phyloP scores from a whole-genome alignment of 805 yeast genomes.

The Metschnikowia bowlesiae region DNA sequence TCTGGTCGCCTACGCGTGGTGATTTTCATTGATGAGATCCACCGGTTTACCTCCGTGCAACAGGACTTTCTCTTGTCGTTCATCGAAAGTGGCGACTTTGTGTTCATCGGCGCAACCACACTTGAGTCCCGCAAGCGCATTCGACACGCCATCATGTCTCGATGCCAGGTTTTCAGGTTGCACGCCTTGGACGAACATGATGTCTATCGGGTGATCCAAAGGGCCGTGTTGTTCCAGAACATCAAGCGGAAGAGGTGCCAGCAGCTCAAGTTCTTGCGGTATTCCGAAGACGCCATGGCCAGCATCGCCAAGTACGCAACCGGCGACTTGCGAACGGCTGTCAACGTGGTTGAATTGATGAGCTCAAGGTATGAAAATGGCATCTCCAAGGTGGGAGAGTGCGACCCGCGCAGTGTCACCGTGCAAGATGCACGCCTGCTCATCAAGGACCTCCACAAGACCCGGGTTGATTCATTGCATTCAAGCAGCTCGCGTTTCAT shows the following conservation, averaged over 20 bases:
- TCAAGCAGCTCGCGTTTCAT: background rate
- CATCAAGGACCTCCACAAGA: background rate
- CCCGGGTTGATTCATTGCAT: background rate
- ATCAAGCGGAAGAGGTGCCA: slow-evolving; percentile 17
- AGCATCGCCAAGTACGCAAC: slow-evolving; percentile 16
- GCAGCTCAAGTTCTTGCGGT: slow-evolving; percentile 14
- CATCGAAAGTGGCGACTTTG: slow-evolving; percentile 78
- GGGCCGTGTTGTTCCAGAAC: slow-evolving; percentile 49
- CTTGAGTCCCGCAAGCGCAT: slow-evolving; percentile 66
- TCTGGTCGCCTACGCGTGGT: slow-evolving; percentile 29
- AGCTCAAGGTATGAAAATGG: slow-evolving; percentile 12
- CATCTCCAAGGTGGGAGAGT: background rate
- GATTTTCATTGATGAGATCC: slow-evolving; percentile 89
- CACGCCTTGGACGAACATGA: slow-evolving; percentile 49
- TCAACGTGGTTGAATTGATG: slow-evolving; percentile 30
- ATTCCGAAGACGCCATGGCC: slow-evolving; percentile 11
- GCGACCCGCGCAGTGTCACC: background rate
- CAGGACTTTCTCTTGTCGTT: slow-evolving; percentile 84
- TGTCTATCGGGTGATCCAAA: slow-evolving; percentile 45
- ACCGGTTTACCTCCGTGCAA: slow-evolving; percentile 78
- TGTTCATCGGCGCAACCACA: slow-evolving; percentile 93
- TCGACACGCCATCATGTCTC: slow-evolving; percentile 74
- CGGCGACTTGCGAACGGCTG: slow-evolving; percentile 35
- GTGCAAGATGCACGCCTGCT: background rate
- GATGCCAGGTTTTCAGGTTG: slow-evolving; percentile 78